Base-by-base conservation (phyloP, 148 eudicot genomes). In the Diospyros kaki region DNA sequence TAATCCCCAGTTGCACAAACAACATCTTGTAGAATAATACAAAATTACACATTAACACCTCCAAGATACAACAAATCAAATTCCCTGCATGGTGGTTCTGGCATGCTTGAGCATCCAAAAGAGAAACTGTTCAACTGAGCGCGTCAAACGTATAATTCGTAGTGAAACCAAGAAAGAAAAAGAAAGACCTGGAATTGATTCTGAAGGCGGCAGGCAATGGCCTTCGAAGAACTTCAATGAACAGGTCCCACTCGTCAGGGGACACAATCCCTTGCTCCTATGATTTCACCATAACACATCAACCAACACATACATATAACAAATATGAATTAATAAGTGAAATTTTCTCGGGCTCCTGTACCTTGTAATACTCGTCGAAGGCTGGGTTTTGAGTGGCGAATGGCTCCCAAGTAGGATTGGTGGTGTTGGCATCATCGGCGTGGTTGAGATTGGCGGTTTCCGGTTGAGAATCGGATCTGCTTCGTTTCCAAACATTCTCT, bases 181-280 rank as follows among this genome's bases (percentile, higher is more conserved):
- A 61, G 55, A 13, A 17, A 1, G 17, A 94, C 99, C 99, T 95
- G 55, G 96, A 87, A 81, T 95, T 95, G 81, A 95, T 93, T 52
- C 99, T 93, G 81, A 95, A 95, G 80, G 99, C 99, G 77, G 99
- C 85, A 5, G 99, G 99, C 64, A 95, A 76, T 39, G 94, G 94
- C 60, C 82, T 90, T 51, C 94, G 78, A 5, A 95, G 82, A 75
- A 15, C 78, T 8, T 86, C 87, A 8, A 86, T 86, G 61, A 90
- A 95, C 15, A 82, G 64, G 67, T 90, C 97, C 99, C 99, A 95
- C 70, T 95, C 96, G 46, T 90, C 96, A 1, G 86, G 67, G 9
- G 79, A 42, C 60, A 92, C 97, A 73, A 95, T 89, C 45, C 82
- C 88, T 90, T 95, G 97, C 87, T 75, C 96, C 99, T 95, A 84